Evolutionary conservation across 176 grass and related monocot species (phyloP), one percentile per base, ranked within the genome.

Genomic region (Zoysia pacifica): DNA sequence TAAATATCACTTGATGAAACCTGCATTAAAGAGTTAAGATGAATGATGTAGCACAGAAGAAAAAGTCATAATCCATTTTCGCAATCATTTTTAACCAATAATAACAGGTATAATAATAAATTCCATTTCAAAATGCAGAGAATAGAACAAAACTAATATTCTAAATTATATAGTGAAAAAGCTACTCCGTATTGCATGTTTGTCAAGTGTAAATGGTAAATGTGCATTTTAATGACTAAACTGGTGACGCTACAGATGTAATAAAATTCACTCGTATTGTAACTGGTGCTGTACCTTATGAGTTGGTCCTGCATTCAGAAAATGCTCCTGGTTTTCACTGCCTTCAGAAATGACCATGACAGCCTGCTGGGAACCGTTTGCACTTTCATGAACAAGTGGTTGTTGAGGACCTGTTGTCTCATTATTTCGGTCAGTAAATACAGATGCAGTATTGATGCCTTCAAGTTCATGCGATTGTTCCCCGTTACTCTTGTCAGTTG

Each of bases 251-350:
- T 76, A 51, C 6, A 41, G 19, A 74, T 68, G 36, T 48, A 70
- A 5, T 51, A 19, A 60, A 55, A 70, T 1, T 37, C 8, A n/a
- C 5, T 59, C 18, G 37, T 72, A 60, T n/a, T 66, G 59, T 16
- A 78, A 46, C 6, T 66, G 62, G 60, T 7, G 11, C 48, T 35
- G 13, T 91, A 93, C 90, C 88, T 97, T 74, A 86, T 82, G 37
- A 65, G 75, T 43, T 73, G 83, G 38, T 85, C 81, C 74, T 74
- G 52, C 70, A 62, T 80, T 46, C 15, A 83, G 16, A 74, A 60
- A 50, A 44, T 40, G 81, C 82, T 83, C 74, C 50, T 66, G 74
- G 76, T 81, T 79, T 83, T 89, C 77, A 82, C 63, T 52, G 43
- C 18, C 77, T 65, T 93, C 70, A 4, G 72, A 70, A 79, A 67